A percentile compares a stretch with the other conserved stretches of the same genome.
phyloP scores from a whole-genome alignment of 805 yeast species.

The Clavispora carvajalis region DNA sequence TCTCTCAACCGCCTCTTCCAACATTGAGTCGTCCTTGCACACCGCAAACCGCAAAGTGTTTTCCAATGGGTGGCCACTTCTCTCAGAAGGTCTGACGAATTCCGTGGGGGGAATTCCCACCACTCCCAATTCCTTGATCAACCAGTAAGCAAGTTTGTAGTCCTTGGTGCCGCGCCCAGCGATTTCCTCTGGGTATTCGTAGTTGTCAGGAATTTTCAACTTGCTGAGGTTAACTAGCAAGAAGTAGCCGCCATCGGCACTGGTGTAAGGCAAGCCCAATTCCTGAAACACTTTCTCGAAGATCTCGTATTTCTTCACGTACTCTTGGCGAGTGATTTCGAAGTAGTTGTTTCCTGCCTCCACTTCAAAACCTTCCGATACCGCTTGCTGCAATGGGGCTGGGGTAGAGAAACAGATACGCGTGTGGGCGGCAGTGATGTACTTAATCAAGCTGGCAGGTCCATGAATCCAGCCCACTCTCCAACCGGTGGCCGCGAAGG shows the following conservation, averaged over 20 bases:
- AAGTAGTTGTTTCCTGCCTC: conserved; percentile 66
- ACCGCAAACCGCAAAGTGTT: conserved; percentile 90
- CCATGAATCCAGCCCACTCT: conserved; percentile 96
- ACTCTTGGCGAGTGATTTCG: conserved; percentile 60
- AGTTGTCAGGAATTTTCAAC: conserved; percentile 71
- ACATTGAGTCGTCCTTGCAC: conserved; percentile 81
- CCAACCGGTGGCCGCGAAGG: conserved; percentile 99
- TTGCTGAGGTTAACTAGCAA: conserved; percentile 82
- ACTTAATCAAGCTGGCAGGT: conserved; percentile 71
- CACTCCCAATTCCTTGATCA: conserved; percentile 86
- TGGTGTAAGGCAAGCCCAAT: conserved; percentile 81
- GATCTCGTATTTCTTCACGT: conserved; percentile 65
- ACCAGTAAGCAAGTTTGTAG: conserved; percentile 87
- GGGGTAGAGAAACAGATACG: conserved; percentile 91
- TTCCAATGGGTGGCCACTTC: conserved; percentile 64
- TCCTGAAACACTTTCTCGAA: conserved; percentile 79
- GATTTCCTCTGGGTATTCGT: conserved; percentile 67
- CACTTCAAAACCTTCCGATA: conserved; percentile 65
- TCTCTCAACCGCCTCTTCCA: conserved; percentile 77
- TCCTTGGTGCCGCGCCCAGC: conserved; percentile 64
- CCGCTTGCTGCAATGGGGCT: conserved; percentile 89
- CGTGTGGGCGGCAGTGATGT: conserved; percentile 85
- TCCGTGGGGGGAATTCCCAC: conserved; percentile 98
- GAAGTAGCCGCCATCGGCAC: conserved; percentile 92
- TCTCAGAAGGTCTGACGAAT: conserved; percentile 65